These are phyloP conservation scores for Cenchrus purpureus DNA, from an alignment of 176 grass and related monocot species.

Conservation along the genomic window DNA sequence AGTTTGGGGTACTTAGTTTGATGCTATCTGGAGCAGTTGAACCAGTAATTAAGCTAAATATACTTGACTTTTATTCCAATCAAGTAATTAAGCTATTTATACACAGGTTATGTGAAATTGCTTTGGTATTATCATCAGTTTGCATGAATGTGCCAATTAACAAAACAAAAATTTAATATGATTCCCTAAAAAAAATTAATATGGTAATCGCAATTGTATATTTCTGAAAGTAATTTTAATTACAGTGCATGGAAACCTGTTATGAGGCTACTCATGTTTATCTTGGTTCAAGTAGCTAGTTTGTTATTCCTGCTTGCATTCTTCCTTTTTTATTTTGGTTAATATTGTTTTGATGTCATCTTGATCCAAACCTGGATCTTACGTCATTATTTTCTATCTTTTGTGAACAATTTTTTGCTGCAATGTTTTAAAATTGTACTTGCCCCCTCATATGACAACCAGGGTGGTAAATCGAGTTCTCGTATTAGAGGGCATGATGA, in stretches of 20 bases:
- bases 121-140: constrained; percentile 9
- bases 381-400: background rate
- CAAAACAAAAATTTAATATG: background rate
- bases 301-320: background rate
- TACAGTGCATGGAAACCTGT: constrained; percentile 11
- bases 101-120: background rate
- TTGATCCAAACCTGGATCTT: constrained; percentile 12
- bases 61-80: constrained; percentile 1
- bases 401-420: constrained; percentile 28
- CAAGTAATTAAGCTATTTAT: constrained; percentile 17
- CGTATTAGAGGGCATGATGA: constrained; percentile 68
- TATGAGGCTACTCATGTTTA: constrained; percentile 1
- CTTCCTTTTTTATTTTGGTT: background rate
- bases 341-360: constrained; percentile 19
- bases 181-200: background rate
- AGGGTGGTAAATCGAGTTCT: constrained; percentile 84
- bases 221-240: constrained; percentile 26
- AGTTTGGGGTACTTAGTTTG: background rate
- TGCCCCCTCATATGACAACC: constrained; percentile 11
- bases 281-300: constrained; percentile 18
- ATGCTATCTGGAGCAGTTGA: constrained; percentile 4
- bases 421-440: constrained; percentile 14
- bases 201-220: background rate
- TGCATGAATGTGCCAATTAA: constrained; percentile 1
- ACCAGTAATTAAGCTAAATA: constrained; percentile 4